These are phyloP conservation scores for Botrytis elliptica DNA, from an alignment of 2,329 filamentous ascomycete species.

Conservation along the genomic window DNA sequence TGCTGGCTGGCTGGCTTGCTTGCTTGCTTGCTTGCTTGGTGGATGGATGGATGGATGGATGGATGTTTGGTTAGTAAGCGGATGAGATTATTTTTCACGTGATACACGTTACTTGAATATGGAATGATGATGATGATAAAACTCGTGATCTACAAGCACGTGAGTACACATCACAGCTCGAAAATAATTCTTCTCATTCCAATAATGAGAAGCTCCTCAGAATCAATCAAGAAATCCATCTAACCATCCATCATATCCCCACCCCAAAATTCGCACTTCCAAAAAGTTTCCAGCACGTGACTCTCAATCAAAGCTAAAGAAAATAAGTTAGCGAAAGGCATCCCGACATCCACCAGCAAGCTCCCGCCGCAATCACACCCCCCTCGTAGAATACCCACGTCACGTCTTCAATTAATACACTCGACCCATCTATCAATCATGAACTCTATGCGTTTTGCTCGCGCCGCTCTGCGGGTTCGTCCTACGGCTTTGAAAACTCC, in stretches of 20 bases:
- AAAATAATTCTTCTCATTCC: not conserved
- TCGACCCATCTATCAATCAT: constrained; percentile 55
- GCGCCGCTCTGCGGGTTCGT: constrained; percentile 81
- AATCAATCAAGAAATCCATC: not conserved
- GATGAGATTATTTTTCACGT: not conserved
- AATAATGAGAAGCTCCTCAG: accelerated
- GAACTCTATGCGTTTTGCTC: constrained; percentile 92
- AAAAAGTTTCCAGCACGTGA: not conserved
- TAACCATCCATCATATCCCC: accelerated
- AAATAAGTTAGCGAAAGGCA: constrained; percentile 19
- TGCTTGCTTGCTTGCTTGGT: not conserved
- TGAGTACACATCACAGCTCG: not conserved
- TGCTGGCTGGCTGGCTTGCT: not conserved
- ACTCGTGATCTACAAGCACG: not conserved
- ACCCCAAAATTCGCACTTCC: too few relatives aligned
- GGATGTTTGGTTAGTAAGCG: not conserved
- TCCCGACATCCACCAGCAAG: constrained; percentile 24
- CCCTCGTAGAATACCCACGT: not conserved
- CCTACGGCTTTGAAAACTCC: constrained; percentile 73
- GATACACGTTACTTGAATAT: not conserved
- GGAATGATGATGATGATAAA: not conserved
- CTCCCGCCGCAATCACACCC: constrained; percentile 32
- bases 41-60: too few relatives aligned
- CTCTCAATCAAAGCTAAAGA: constrained; percentile 14
- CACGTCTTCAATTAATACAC: constrained; percentile 43